Conservation (phyloP, 2,329 filamentous ascomycete genomes). For the Arthrinium puccinioides region DNA sequence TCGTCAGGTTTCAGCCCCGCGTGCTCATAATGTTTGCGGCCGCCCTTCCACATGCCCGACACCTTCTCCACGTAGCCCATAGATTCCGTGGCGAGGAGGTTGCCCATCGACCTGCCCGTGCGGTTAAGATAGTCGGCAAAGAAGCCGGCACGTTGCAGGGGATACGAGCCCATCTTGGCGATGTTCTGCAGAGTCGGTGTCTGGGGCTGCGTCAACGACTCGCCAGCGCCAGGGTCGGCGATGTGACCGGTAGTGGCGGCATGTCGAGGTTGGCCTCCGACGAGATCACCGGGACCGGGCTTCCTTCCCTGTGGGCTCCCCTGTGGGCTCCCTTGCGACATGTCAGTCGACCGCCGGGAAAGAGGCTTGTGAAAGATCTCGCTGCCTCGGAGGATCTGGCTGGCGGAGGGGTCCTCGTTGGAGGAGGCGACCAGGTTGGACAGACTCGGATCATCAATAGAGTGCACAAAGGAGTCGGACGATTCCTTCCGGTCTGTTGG, state of each 20-base stretch:
- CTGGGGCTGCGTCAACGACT: constrained; percentile 16
- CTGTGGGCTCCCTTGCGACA: constrained; percentile 13
- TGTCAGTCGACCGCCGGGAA: constrained; percentile 35
- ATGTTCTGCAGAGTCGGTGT: constrained; percentile 45
- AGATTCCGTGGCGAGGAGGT: constrained; percentile 76
- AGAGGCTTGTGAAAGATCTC: constrained; percentile 82
- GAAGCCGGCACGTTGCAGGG: constrained; percentile 74
- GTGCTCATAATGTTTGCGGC: constrained; percentile 78
- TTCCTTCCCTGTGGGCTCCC: not conserved
- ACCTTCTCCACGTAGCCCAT: constrained; percentile 97
- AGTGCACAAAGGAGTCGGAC: constrained; percentile 69
- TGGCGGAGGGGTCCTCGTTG: constrained; percentile 75
- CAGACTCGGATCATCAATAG: constrained; percentile 63
- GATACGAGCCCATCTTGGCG: constrained; percentile 61
- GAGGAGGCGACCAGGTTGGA: constrained; percentile 64
- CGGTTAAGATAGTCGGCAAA: constrained; percentile 78
- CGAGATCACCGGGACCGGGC: constrained; percentile 3
- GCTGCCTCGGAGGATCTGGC: constrained; percentile 80
- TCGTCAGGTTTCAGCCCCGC: constrained; percentile 46
- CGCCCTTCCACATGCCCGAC: constrained; percentile 93
- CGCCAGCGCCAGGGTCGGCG: constrained; percentile 19
- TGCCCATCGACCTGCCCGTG: constrained; percentile 75
- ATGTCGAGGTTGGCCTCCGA: constrained; percentile 9
- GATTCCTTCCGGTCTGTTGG: constrained; percentile 52
- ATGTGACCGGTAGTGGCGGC: constrained; percentile 30